phyloP scores from a whole-genome alignment of 192 early-diverging fungal genomes.

The Coemansia sp. region DNA sequence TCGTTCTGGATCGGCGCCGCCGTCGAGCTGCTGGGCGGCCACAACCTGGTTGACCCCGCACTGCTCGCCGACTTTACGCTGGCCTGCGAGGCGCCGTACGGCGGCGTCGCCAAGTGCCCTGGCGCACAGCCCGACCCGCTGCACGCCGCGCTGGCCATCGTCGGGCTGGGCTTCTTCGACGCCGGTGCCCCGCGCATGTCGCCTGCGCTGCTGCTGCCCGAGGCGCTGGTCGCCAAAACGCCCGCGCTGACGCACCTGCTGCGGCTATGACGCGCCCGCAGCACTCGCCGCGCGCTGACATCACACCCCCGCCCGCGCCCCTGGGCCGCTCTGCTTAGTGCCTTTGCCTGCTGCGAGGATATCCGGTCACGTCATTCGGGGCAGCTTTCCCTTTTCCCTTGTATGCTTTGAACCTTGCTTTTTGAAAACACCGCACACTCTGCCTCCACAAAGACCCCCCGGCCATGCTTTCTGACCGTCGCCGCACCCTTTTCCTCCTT shows the following conservation, averaged over 20 bases:
- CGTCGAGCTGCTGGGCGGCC: constrained; percentile 53
- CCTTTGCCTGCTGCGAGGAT: too few relatives aligned
- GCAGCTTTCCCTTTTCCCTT: background rate
- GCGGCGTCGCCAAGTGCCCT: constrained; percentile 44
- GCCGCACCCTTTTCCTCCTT: constrained; percentile 8
- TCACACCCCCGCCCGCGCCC: too few relatives aligned
- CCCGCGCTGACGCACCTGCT: too few relatives aligned
- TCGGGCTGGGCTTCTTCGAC: constrained; percentile 32
- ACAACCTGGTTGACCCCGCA: constrained; percentile 25
- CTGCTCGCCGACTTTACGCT: constrained; percentile 13
- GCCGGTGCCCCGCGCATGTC: constrained; percentile 36
- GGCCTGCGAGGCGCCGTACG: constrained; percentile 33
- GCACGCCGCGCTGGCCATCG: constrained; percentile 44
- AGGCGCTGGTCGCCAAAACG: constrained; percentile 6
- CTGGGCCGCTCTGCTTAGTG: too few relatives aligned
- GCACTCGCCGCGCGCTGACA: too few relatives aligned
- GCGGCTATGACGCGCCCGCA: background rate
- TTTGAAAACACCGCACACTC: too few relatives aligned
- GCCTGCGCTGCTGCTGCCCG: constrained; percentile 43
- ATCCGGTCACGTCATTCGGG: too few relatives aligned
- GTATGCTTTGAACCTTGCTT: background rate
- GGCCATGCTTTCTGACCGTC: constrained; percentile 7
- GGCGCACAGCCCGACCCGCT: constrained; percentile 35
- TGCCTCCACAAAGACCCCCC: too few relatives aligned
- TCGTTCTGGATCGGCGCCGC: constrained; percentile 95